Conservation (phyloP, 352 stramenopile genomes). For the Pythium aphanidermatum region DNA sequence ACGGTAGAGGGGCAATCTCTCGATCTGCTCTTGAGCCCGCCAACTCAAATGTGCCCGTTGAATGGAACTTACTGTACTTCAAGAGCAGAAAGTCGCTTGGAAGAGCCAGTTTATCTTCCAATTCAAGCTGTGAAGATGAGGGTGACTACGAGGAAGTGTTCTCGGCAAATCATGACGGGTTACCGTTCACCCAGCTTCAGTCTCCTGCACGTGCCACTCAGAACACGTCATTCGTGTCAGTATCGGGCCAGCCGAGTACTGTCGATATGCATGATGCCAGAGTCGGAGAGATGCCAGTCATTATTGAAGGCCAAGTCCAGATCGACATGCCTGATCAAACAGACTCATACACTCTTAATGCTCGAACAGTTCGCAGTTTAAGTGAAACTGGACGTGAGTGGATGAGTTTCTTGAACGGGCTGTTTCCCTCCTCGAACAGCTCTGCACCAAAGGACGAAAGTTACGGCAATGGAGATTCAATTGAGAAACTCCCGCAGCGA, state of each 20-base stretch:
- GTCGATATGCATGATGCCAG: background rate
- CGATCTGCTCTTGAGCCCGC: background rate
- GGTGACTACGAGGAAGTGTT: slow-evolving; percentile 50
- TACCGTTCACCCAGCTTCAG: slow-evolving; percentile 60
- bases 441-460: too few species aligned
- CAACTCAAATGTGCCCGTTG: slow-evolving; percentile 32
- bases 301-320: too few species aligned
- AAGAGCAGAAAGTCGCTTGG: slow-evolving; percentile 35
- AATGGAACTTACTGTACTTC: slow-evolving; percentile 48
- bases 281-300: too few species aligned
- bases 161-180: slow-evolving; percentile 35
- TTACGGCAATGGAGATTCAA: background rate
- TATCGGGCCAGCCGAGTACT: background rate
- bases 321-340: too few species aligned
- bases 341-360: background rate
- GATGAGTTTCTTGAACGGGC: slow-evolving; percentile 42
- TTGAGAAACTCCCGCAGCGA: slow-evolving; percentile 12
- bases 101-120: slow-evolving; percentile 25
- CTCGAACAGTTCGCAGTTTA: background rate
- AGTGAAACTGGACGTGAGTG: slow-evolving; percentile 21
- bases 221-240: slow-evolving; percentile 5
- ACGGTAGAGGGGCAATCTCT: too few species aligned
- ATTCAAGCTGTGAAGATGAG: slow-evolving; percentile 24
- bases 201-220: slow-evolving; percentile 23
- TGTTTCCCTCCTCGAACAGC: slow-evolving; percentile 27